A percentile compares a stretch with the other conserved stretches of the same genome.
phyloP scores from a whole-genome alignment of 495 filamentous ascomycete species.

The Wilcoxina mikolae region DNA sequence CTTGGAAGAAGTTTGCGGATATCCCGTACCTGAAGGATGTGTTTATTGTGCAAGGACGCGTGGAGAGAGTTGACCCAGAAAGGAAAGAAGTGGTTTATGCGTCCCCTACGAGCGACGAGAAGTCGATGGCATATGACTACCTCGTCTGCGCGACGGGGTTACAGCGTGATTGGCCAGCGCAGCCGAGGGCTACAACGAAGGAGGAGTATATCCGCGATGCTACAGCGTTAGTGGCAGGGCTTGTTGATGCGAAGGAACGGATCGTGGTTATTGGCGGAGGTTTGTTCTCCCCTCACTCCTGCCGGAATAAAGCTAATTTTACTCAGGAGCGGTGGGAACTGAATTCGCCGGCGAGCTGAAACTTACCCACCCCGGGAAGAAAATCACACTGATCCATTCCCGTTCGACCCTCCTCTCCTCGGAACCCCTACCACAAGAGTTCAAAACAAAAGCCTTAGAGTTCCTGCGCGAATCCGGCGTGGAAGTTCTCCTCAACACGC shows the following conservation, averaged over 20 bases:
- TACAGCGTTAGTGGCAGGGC: constrained; percentile 32
- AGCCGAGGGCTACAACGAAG: constrained; percentile 41
- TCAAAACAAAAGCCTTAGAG: constrained; percentile 39
- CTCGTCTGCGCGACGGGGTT: constrained; percentile 48
- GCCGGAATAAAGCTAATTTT: background rate
- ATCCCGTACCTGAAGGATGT: constrained; percentile 42
- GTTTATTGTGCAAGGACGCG: constrained; percentile 43
- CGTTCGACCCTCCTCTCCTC: constrained; percentile 46
- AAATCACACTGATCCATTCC: constrained; percentile 55
- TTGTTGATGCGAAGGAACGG: constrained; percentile 33
- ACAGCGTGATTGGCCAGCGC: constrained; percentile 45
- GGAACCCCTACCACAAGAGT: constrained; percentile 51
- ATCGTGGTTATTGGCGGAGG: constrained; percentile 46
- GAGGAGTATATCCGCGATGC: constrained; percentile 45
- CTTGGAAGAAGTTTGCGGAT: constrained; percentile 47
- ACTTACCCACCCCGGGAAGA: constrained; percentile 39
- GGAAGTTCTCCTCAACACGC: constrained; percentile 39
- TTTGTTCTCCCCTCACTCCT: constrained; percentile 13
- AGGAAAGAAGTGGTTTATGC: constrained; percentile 37
- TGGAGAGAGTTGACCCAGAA: constrained; percentile 38
- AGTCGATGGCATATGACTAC: constrained; percentile 45
- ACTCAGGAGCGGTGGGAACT: constrained; percentile 49
- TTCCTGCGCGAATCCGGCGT: constrained; percentile 39
- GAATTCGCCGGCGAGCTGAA: constrained; percentile 59
- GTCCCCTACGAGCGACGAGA: constrained; percentile 19